Evolutionary conservation across 345 rosid genomes (phyloP).

Genomic region (Psidium guajava): DNA sequence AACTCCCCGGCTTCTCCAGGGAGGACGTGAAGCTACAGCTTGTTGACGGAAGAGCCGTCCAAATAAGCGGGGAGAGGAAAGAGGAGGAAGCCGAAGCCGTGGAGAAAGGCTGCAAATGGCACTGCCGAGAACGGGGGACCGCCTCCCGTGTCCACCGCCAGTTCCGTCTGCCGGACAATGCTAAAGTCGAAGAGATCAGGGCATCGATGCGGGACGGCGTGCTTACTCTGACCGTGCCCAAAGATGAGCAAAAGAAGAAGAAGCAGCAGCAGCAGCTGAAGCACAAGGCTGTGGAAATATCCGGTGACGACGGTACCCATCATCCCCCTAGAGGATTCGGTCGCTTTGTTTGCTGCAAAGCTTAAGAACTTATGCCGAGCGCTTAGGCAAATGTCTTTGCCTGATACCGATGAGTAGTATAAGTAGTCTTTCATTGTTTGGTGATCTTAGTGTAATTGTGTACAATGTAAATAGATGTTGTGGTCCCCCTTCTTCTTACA

Average conservation of each 20-base stretch:
- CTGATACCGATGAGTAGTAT: not conserved
- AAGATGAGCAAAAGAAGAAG: not conserved
- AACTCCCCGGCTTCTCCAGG: slow-evolving; percentile 27
- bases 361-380: not conserved
- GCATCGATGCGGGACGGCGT: slow-evolving; percentile 29
- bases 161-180: slow-evolving; percentile 22
- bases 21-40: slow-evolving; percentile 30
- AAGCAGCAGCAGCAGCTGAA: not conserved
- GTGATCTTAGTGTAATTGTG: not conserved
- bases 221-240: slow-evolving; percentile 20
- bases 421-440: not conserved
- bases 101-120: slow-evolving; percentile 21
- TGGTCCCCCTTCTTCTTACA: not conserved
- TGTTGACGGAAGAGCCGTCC: slow-evolving; percentile 4
- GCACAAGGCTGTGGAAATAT: slow-evolving; percentile 11
- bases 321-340: slow-evolving; percentile 5
- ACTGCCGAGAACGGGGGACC: slow-evolving; percentile 16
- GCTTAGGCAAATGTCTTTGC: not conserved
- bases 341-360: slow-evolving; percentile 30
- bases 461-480: too few relatives aligned
- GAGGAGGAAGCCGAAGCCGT: not conserved
- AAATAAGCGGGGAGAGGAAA: slow-evolving; percentile 10
- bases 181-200: slow-evolving; percentile 21
- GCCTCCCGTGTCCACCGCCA: slow-evolving; percentile 10
- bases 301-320: slow-evolving; percentile 7